Evolutionary conservation across 2,329 filamentous ascomycete species (phyloP), one percentile per base, ranked within the genome.

Genomic region (Tympanopsis confertula): DNA sequence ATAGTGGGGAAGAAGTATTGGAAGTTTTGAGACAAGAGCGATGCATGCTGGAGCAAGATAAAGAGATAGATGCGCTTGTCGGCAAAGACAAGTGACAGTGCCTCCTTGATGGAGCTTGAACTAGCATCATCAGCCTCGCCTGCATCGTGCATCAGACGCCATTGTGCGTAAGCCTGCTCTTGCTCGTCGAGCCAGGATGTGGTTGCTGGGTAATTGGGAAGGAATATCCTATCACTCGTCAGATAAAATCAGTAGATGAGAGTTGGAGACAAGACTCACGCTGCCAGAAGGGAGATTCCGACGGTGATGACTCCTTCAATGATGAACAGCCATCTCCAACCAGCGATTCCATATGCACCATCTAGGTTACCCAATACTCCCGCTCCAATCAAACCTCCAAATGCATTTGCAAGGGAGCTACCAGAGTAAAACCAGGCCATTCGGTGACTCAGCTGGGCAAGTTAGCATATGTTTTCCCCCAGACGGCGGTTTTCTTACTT

Each of bases 1-100:
- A 82, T 76, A 0, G 66, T 72, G 0, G 77, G 77, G 54, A 81
- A 80, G 57, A 79, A 79, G 49, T 78, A 78, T 35, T 76, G 71
- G 47, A 79, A 78, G 1, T 68, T 71, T 47, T 74, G 69, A 0
- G 64, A 62, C 1, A 71, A 52, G 13, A 73, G 44, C 20, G 60
- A 66, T n/a, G 62, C 47, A 39, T 74, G 70, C 46, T 75, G 69
- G 3, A 75, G 53, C 17, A 74, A 53, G 2, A 70, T 60, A 38
- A 75, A 73, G 1, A 74, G 42, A 42, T 71, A 74, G 0, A 74
- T 54, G 2, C 66, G 60, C 4, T 63, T 65, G 44, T 74, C 69
- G 4, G 51, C 55, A 14, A 72, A 51, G 0, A 66, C 65, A 41
- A 71, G 44, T 44, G 60, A 62, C 14, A 74, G 51, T 1, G 69